These are phyloP conservation scores for Aspergillus oerlinghausenensis DNA, from an alignment of 2,329 filamentous ascomycete species.

Conservation along the genomic window DNA sequence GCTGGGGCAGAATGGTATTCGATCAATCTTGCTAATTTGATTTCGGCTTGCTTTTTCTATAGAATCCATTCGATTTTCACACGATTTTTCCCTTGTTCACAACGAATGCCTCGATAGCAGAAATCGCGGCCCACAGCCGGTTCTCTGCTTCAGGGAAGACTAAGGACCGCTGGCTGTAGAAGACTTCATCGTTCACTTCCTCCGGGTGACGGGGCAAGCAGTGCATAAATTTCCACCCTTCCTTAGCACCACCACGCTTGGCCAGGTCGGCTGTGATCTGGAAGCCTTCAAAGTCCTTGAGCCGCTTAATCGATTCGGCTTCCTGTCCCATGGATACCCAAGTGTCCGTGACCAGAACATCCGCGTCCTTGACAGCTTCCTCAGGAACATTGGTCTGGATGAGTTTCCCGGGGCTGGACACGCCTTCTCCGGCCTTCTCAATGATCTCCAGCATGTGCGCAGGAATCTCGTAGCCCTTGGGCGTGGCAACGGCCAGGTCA, in stretches of 20 bases:
- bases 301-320: conserved; percentile 68
- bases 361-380: conserved; percentile 77
- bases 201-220: conserved; percentile 88
- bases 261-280: conserved; percentile 87
- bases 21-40: not conserved
- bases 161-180: conserved; percentile 78
- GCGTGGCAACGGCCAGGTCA: conserved; percentile 80
- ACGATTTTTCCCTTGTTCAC: conserved; percentile 84
- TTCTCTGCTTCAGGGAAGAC: conserved; percentile 96
- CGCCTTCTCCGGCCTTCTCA: conserved; percentile 53
- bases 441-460: conserved; percentile 70
- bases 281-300: conserved; percentile 82
- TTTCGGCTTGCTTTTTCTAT: not conserved
- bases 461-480: conserved; percentile 78
- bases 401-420: conserved; percentile 60
- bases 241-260: conserved; percentile 76
- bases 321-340: conserved; percentile 99
- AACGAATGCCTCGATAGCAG: conserved; percentile 81
- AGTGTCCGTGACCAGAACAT: conserved; percentile 92
- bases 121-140: conserved; percentile 84
- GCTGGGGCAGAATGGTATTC: not conserved
- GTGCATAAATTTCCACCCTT: conserved; percentile 97
- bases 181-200: conserved; percentile 91
- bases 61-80: conserved; percentile 49
- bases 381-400: conserved; percentile 74